Conservation (phyloP, 176 grass and related monocot genomes). For the Elymus sibiricus region DNA sequence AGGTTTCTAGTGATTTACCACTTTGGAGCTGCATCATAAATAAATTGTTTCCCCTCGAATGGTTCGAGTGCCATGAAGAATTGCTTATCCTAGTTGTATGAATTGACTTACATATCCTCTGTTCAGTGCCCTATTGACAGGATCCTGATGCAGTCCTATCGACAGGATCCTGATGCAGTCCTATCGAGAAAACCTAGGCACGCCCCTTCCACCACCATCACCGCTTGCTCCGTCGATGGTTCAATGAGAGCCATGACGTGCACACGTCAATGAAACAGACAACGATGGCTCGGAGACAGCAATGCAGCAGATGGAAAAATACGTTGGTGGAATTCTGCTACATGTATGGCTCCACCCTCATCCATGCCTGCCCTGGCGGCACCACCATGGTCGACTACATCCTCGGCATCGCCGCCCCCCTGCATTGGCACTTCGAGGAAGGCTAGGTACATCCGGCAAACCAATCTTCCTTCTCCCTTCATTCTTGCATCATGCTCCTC, state of each 20-base stretch:
- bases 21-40: background rate
- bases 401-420: conserved; percentile 62
- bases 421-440: conserved; percentile 66
- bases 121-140: too few relatives aligned
- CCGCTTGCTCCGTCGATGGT: too few relatives aligned
- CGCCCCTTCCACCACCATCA: too few relatives aligned
- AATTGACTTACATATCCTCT: background rate
- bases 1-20: background rate
- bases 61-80: too few relatives aligned
- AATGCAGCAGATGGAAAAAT: conserved; percentile 24
- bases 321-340: conserved; percentile 76
- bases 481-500: background rate
- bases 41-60: background rate
- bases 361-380: conserved; percentile 33
- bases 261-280: too few relatives aligned
- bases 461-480: background rate
- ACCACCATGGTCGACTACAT: conserved; percentile 91
- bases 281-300: background rate
- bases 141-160: too few relatives aligned
- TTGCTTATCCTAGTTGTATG: background rate
- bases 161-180: too few relatives aligned
- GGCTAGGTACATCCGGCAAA: background rate
- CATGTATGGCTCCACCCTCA: conserved; percentile 77
- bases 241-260: too few relatives aligned
- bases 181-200: too few relatives aligned